Percentiles rank a stretch among this genome's conserved stretches.
phyloP scores from a whole-genome alignment of 805 yeast species.

The Metschnikowia shivogae region DNA sequence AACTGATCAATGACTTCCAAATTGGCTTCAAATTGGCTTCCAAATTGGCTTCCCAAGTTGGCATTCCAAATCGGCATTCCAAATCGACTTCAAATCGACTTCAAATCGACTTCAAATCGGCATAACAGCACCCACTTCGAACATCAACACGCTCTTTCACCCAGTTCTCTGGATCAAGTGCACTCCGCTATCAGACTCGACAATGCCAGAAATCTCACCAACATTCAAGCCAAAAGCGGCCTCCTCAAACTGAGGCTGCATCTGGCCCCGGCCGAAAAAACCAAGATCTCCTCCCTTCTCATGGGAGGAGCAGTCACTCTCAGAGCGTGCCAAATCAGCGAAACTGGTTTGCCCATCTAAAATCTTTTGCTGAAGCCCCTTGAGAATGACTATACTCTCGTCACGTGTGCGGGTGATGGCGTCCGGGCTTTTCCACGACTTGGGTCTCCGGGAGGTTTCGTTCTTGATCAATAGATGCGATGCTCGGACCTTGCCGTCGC shows the following conservation, averaged over 20 bases:
- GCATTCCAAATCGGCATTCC: too few species aligned
- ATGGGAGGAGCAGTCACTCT: conserved; percentile 86
- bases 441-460: conserved; percentile 78
- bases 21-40: too few species aligned
- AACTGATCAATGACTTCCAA: too few species aligned
- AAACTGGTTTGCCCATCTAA: conserved; percentile 62
- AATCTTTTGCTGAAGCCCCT: conserved; percentile 53
- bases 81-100: too few species aligned
- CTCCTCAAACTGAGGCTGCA: conserved; percentile 93
- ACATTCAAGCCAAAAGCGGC: conserved; percentile 78
- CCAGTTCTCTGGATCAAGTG: conserved; percentile 86
- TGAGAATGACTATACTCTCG: conserved; percentile 68
- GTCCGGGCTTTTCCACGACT: conserved; percentile 78
- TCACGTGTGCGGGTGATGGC: conserved; percentile 75
- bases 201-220: conserved; percentile 77
- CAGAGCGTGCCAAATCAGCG: conserved; percentile 70
- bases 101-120: too few species aligned
- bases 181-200: conserved; percentile 88
- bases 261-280: conserved; percentile 78
- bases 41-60: too few species aligned
- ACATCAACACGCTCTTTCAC: conserved; percentile 19
- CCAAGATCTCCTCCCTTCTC: conserved; percentile 91
- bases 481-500: conserved; percentile 63
- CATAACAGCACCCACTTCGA: too few species aligned
- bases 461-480: conserved; percentile 84